phyloP scores from a whole-genome alignment of 345 rosid genomes.

The Melaleuca quinquenervia region DNA sequence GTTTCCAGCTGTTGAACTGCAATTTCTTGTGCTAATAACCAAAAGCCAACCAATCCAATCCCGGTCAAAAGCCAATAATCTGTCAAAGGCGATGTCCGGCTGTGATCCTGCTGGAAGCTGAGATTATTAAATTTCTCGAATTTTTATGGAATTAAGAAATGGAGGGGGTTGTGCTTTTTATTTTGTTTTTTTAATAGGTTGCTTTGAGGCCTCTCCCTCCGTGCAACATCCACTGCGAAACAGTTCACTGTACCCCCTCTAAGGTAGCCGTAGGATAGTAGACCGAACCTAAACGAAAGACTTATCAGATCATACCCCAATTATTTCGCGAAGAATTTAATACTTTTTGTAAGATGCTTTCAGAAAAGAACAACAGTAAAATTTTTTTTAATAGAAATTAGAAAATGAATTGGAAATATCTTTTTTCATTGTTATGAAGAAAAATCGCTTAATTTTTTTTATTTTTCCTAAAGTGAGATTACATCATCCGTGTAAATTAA shows the following conservation, averaged over 20 bases:
- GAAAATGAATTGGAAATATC: background rate
- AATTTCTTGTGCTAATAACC: background rate
- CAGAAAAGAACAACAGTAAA: too few relatives aligned
- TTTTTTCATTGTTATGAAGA: background rate
- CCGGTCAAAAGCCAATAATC: slow-evolving; percentile 20
- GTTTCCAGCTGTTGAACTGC: slow-evolving; percentile 1
- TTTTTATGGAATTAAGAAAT: background rate
- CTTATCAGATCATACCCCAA: background rate
- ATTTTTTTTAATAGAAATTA: background rate
- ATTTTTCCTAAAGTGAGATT: background rate
- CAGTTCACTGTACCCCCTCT: background rate
- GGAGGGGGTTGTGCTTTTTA: background rate
- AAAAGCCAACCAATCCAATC: background rate
- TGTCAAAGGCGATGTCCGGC: background rate
- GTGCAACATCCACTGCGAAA: background rate
- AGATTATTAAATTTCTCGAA: background rate
- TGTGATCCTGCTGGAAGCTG: background rate
- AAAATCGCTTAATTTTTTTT: background rate
- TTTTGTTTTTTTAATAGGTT: background rate
- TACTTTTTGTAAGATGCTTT: background rate
- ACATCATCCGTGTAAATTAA: background rate
- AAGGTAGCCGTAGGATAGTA: background rate
- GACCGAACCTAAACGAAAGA: background rate
- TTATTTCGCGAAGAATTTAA: background rate
- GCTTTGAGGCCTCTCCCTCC: background rate